A percentile compares a stretch with the other conserved stretches of the same genome.
phyloP scores from a whole-genome alignment of 1,139 yeast species.

The Arxiozyma bovina region DNA sequence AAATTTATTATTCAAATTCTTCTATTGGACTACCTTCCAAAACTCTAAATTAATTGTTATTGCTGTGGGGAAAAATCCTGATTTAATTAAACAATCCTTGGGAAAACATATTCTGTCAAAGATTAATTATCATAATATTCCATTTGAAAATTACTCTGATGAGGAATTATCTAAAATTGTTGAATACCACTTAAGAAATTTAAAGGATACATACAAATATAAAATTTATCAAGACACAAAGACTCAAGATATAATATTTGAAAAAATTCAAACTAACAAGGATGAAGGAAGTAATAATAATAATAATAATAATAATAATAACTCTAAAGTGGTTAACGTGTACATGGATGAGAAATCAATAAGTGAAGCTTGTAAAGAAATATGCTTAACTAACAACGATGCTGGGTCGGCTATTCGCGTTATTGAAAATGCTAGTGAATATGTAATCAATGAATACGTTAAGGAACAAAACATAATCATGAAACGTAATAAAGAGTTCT shows the following conservation, averaged over 20 bases:
- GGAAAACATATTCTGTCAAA: slow-evolving; percentile 45
- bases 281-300: not conserved
- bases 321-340: not conserved
- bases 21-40: slow-evolving; percentile 82
- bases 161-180: slow-evolving; percentile 64
- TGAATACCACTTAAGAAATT: slow-evolving; percentile 79
- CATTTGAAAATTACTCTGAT: slow-evolving; percentile 3
- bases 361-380: slow-evolving; percentile 1
- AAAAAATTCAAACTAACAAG: not conserved
- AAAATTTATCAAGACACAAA: not conserved
- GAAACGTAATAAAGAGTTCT: slow-evolving; percentile 1
- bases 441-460: not conserved
- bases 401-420: slow-evolving; percentile 2
- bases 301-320: not conserved
- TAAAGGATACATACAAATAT: slow-evolving; percentile 24
- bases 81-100: slow-evolving; percentile 71
- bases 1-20: slow-evolving; percentile 71
- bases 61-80: slow-evolving; percentile 90
- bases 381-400: slow-evolving; percentile 3
- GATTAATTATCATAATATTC: slow-evolving; percentile 1
- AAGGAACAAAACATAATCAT: not conserved
- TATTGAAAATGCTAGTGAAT: not conserved
- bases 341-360: not conserved
- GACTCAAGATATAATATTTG: not conserved
- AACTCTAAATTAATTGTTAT: slow-evolving; percentile 68